Evolutionary conservation across 129 eudicot species (phyloP).

Genomic region (Flaveria robusta): DNA sequence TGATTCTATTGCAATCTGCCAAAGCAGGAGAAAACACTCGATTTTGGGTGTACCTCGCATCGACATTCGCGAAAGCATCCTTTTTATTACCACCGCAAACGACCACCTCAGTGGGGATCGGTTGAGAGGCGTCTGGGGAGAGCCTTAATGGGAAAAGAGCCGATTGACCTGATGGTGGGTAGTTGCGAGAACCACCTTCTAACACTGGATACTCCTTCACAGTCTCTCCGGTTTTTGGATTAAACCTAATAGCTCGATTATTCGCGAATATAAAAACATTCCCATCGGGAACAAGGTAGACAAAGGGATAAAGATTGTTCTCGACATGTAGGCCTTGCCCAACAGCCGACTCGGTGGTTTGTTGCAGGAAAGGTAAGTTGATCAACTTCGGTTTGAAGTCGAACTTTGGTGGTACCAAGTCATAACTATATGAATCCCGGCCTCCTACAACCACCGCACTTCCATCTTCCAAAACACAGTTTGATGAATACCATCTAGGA

Average conservation of each 20-base stretch:
- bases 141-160: conserved; percentile 73
- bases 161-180: conserved; percentile 70
- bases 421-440: conserved; percentile 29
- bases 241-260: conserved; percentile 49
- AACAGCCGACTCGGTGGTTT: conserved; percentile 22
- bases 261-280: conserved; percentile 75
- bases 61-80: conserved; percentile 47
- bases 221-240: conserved; percentile 41
- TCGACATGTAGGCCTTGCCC: conserved; percentile 34
- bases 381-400: conserved; percentile 19
- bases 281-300: conserved; percentile 61
- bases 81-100: conserved; percentile 73
- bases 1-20: conserved; percentile 61
- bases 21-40: conserved; percentile 49
- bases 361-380: conserved; percentile 30
- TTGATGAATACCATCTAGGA: conserved; percentile 54
- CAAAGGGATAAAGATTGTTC: conserved; percentile 84
- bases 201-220: conserved; percentile 49
- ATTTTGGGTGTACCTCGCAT: conserved; percentile 36
- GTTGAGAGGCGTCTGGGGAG: neutral
- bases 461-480: conserved; percentile 30
- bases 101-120: conserved; percentile 44
- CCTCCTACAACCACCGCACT: conserved; percentile 33
- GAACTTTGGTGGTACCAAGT: conserved; percentile 17
- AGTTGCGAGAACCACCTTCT: conserved; percentile 74